These are phyloP conservation scores for Neurospora sp. DNA, from an alignment of 2,329 filamentous ascomycete genomes.

Conservation along the genomic window DNA sequence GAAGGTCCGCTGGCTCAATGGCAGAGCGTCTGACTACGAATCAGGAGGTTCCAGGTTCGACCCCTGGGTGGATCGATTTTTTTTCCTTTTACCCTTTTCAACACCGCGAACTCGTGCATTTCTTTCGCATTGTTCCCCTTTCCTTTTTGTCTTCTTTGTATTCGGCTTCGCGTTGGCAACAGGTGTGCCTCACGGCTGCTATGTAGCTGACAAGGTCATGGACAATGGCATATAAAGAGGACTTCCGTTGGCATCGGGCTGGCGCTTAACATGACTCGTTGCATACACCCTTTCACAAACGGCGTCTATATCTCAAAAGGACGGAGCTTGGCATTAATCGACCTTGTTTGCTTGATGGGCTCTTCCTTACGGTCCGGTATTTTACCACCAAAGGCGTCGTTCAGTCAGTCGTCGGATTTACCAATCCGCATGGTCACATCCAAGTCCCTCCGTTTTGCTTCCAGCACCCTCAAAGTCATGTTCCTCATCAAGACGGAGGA, in stretches of 20 bases:
- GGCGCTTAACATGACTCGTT: neutral
- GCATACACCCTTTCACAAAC: neutral
- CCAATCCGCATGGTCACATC: neutral
- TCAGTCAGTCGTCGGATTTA: neutral
- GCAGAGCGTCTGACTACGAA: neutral
- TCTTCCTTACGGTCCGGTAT: neutral
- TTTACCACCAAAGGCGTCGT: neutral
- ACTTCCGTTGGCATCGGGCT: neutral
- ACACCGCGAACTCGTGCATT: neutral
- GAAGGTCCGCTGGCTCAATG: neutral
- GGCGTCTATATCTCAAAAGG: neutral
- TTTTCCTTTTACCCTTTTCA: neutral
- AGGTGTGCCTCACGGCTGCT: neutral
- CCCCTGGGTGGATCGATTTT: neutral
- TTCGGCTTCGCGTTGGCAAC: neutral
- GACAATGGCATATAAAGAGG: neutral
- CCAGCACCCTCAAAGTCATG: neutral
- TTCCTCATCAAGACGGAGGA: neutral
- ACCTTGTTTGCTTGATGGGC: neutral
- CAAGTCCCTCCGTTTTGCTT: neutral
- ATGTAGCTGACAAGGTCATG: neutral
- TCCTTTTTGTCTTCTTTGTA: neutral
- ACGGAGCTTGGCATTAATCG: too few relatives aligned
- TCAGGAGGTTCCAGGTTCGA: neutral
- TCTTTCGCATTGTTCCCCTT: neutral